A percentile compares a stretch with the other conserved stretches of the same genome.
Evolutionary conservation across 1,139 yeast genomes (phyloP).

Genomic region (Candida labiduridarum): DNA sequence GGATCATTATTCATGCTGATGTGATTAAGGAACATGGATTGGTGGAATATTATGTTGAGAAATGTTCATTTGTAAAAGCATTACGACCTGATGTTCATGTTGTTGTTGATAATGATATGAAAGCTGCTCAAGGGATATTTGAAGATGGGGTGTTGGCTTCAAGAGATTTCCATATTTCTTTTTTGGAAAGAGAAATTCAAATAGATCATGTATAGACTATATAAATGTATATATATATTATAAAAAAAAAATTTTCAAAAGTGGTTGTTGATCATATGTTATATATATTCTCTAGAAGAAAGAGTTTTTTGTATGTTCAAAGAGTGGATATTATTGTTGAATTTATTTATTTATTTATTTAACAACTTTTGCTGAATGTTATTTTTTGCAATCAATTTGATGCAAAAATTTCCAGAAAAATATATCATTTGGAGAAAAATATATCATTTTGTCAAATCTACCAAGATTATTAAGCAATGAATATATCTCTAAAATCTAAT

Average conservation of each 20-base stretch:
- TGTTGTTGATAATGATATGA: constrained; percentile 17
- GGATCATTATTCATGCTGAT: constrained; percentile 33
- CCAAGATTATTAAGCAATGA: no score
- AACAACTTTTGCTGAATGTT: no score
- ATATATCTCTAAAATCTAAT: no score
- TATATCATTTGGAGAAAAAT: no score
- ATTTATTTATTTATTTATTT: no score
- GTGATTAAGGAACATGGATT: constrained; percentile 56
- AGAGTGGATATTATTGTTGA: no score
- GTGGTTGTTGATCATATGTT: no score
- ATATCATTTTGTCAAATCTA: no score
- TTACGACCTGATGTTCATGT: constrained; percentile 25
- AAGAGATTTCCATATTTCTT: constrained; percentile 15
- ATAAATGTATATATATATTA: neutral
- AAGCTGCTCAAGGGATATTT: constrained; percentile 19
- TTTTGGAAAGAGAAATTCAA: constrained; percentile 7
- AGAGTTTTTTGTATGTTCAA: no score
- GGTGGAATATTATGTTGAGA: constrained; percentile 43
- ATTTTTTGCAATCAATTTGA: no score
- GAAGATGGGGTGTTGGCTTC: constrained; percentile 38
- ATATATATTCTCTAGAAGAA: no score
- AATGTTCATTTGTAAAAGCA: constrained; percentile 40
- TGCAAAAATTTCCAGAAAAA: no score
- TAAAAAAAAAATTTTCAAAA: neutral
- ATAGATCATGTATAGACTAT: neutral